Evolutionary conservation across 208 protist species (phyloP).

Genomic region (Trypanosoma conorhini): DNA sequence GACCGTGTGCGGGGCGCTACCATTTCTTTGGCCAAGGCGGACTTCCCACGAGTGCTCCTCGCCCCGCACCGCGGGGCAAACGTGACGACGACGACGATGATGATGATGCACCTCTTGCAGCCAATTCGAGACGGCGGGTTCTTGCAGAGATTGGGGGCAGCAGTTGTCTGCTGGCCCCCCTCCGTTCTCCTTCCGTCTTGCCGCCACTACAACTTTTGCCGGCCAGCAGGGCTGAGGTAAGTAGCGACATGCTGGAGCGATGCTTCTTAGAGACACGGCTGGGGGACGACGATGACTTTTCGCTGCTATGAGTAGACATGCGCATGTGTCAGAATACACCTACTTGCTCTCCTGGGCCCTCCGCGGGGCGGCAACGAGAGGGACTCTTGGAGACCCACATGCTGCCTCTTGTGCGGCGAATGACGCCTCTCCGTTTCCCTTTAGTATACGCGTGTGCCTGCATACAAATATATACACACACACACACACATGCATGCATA

Average conservation of each 20-base stretch:
- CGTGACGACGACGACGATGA: conserved; percentile 21
- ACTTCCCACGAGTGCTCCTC: conserved; percentile 11
- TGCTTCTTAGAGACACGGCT: conserved; percentile 53
- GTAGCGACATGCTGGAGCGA: conserved; percentile 51
- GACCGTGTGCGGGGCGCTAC: conserved; percentile 11
- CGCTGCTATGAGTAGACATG: conserved; percentile 7
- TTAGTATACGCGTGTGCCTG: neutral
- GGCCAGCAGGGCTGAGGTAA: conserved; percentile 51
- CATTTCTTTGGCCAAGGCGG: conserved; percentile 69
- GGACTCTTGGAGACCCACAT: too few relatives aligned
- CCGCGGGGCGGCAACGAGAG: too few relatives aligned
- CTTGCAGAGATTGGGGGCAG: conserved; percentile 46
- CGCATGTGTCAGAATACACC: neutral
- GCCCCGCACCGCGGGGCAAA: neutral
- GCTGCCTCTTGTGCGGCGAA: too few relatives aligned
- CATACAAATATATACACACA: neutral
- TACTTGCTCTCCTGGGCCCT: too few relatives aligned
- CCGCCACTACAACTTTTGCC: conserved; percentile 57
- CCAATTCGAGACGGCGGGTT: neutral
- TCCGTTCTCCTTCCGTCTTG: conserved; percentile 37
- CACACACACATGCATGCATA: neutral
- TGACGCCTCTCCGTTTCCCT: too few relatives aligned
- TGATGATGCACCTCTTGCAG: neutral
- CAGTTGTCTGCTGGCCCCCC: conserved; percentile 46
- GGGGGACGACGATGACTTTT: conserved; percentile 38